A percentile compares a stretch with the other conserved stretches of the same genome.
Conservation (phyloP, 1,139 yeast genomes). For the Diutina sp. region DNA sequence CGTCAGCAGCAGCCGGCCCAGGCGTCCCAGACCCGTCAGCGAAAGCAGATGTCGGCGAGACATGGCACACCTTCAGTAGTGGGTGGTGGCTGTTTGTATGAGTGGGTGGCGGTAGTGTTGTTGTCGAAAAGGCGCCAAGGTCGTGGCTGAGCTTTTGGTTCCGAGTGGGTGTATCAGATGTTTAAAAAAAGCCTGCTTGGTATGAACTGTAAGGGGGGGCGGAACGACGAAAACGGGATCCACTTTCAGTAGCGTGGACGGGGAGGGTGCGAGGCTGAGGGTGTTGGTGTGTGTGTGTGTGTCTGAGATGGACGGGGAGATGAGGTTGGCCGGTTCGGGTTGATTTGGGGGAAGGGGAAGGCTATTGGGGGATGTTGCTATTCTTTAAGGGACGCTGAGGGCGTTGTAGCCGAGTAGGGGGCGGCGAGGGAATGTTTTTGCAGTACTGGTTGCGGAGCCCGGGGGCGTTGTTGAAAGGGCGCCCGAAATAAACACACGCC, state of each 20-base stretch:
- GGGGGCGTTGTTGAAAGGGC: not conserved
- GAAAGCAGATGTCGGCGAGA: not conserved
- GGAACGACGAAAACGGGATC: too few species aligned
- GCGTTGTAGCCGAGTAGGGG: not conserved
- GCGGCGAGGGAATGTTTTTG: not conserved
- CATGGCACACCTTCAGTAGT: not conserved
- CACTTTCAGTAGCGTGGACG: too few species aligned
- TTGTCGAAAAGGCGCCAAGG: too few species aligned
- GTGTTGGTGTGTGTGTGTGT: too few species aligned
- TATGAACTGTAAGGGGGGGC: too few species aligned
- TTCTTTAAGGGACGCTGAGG: not conserved
- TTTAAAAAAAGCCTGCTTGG: too few species aligned
- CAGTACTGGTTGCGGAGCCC: not conserved
- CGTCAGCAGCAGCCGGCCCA: not conserved
- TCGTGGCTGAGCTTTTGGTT: too few species aligned
- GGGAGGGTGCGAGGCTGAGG: too few species aligned
- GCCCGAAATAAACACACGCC: not conserved
- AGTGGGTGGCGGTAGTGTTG: too few species aligned
- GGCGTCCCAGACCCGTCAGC: slow-evolving; percentile 1
- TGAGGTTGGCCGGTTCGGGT: not conserved
- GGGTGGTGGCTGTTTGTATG: too few species aligned
- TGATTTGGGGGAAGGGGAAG: not conserved
- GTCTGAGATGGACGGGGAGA: too few species aligned
- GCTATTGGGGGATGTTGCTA: not conserved
- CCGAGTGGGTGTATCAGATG: too few species aligned